Percentiles rank a stretch among this genome's conserved stretches.
Conservation (phyloP, 495 filamentous ascomycete species). For the Podospora pseudocomata region DNA sequence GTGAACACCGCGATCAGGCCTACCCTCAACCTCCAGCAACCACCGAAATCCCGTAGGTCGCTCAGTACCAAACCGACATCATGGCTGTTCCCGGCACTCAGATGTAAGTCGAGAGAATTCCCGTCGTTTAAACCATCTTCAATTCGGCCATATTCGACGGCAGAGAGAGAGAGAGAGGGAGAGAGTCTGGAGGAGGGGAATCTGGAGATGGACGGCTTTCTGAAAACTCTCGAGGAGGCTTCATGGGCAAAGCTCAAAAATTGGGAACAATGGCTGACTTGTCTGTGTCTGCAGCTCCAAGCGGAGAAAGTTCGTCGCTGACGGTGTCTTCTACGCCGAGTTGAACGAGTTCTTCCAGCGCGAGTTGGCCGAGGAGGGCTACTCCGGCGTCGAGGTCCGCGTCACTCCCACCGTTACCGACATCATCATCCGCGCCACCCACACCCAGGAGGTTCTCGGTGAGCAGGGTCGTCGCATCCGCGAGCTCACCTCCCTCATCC, state of each 20-base stretch:
- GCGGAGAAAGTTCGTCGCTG: constrained; percentile 99
- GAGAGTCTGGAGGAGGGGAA: constrained; percentile 1
- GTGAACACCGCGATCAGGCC: constrained; percentile 32
- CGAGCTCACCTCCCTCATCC: constrained; percentile 99
- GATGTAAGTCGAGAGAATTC: constrained; percentile 47
- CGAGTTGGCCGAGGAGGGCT: constrained; percentile 98
- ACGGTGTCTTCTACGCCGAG: constrained; percentile 99
- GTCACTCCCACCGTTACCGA: constrained; percentile 99
- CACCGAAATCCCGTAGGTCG: constrained; percentile 24
- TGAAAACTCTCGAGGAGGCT: constrained; percentile 2
- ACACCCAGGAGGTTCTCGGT: constrained; percentile 99
- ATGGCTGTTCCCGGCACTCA: constrained; percentile 52
- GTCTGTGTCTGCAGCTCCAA: constrained; percentile 64
- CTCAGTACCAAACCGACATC: constrained; percentile 39
- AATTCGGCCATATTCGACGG: not conserved
- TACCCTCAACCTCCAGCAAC: constrained; percentile 29
- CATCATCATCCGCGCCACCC: constrained; percentile 99
- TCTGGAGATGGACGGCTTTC: constrained; percentile 9
- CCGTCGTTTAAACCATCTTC: not conserved
- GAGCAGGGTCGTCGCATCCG: constrained; percentile 99
- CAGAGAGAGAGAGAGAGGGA: too few species aligned
- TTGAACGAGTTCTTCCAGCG: constrained; percentile 99
- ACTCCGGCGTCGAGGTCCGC: constrained; percentile 99
- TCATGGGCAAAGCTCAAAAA: not conserved
- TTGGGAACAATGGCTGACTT: constrained; percentile 21